Percentiles rank a stretch among this genome's conserved stretches.
These are phyloP conservation scores for Neurospora sp. DNA, from an alignment of 495 filamentous ascomycete species.

Conservation along the genomic window DNA sequence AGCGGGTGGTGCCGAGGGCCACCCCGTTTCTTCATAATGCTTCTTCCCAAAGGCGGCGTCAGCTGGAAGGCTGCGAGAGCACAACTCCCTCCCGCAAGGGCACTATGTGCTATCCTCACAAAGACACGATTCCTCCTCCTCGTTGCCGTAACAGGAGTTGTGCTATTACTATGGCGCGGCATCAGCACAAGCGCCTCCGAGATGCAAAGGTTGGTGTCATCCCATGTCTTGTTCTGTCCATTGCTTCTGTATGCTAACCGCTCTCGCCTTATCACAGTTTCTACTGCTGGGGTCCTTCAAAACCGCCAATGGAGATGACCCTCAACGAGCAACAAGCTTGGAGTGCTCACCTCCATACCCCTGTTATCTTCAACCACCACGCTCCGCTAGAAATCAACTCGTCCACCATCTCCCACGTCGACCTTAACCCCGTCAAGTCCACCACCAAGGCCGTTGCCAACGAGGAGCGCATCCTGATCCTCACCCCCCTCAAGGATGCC, in stretches of 20 bases:
- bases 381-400: constrained; percentile 75
- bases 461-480: constrained; percentile 83
- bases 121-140: constrained; percentile 71
- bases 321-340: constrained; percentile 82
- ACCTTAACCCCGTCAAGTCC: constrained; percentile 80
- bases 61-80: constrained; percentile 86
- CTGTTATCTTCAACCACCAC: constrained; percentile 93
- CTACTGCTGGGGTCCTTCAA: constrained; percentile 91
- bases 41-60: constrained; percentile 80
- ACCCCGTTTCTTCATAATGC: constrained; percentile 29
- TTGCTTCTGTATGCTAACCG: constrained; percentile 3
- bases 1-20: constrained; percentile 28
- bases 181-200: constrained; percentile 71
- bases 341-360: constrained; percentile 80
- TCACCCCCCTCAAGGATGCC: constrained; percentile 91
- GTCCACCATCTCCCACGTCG: constrained; percentile 61
- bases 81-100: constrained; percentile 71
- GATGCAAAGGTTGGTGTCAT: constrained; percentile 71
- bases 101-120: constrained; percentile 65
- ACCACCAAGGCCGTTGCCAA: constrained; percentile 67
- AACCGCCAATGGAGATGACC: constrained; percentile 88
- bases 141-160: constrained; percentile 57
- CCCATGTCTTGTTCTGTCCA: not conserved
- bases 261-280: constrained; percentile 47
- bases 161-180: constrained; percentile 85